Evolutionary conservation across 108 stramenopile genomes (phyloP), one percentile per base, ranked within the genome.

Genomic region (Fragilaria crotonensis): DNA sequence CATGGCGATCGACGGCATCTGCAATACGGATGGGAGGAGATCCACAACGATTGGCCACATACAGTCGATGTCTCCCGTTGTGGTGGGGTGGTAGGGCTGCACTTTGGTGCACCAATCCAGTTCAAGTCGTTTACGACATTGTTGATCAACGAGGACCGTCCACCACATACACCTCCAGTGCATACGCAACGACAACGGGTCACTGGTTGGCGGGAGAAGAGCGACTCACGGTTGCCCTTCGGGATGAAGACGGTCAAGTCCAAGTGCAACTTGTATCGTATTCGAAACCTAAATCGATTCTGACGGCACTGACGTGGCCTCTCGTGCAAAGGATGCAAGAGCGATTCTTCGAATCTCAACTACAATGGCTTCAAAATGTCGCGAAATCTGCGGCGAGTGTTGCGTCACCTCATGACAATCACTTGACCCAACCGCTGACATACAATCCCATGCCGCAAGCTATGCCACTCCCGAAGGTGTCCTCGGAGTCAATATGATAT

Each of bases 151-250:
- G 67, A n/a, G 54, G 59, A 20, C 67, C 52, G 19, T 28, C 25
- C 22, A 64, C 69, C 17, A 62, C 57, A 5, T 78, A 58, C 49
- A 60, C 70, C 1, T 66, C 72, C 11, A 75, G 64, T 3, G 81
- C 81, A 22, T 83, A 76, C 58, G 70, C 81, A 9, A 83, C 81
- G 5, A 27, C 66, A 14, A 57, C 49, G 9, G 71, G 77, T 0
- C 81, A 78, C 48, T 78, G 59, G 31, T 28, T 83, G 29, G 31
- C 62, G 0, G 81, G 81, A 59, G 81, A 83, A 64, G 77, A 78
- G 33, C 67, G 81, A 29, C 64, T 78, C 5, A 66, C 67, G 1
- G 81, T 83, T 41, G 64, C 65, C 4, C 55, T 73, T n/a, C 71
- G 79, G 11, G 62, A 70, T 52, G 72, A 48, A 27, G 57, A 48